These are phyloP conservation scores for Cicer pinnatifidum DNA, from an alignment of 306 rosid genomes.

Conservation along the genomic window DNA sequence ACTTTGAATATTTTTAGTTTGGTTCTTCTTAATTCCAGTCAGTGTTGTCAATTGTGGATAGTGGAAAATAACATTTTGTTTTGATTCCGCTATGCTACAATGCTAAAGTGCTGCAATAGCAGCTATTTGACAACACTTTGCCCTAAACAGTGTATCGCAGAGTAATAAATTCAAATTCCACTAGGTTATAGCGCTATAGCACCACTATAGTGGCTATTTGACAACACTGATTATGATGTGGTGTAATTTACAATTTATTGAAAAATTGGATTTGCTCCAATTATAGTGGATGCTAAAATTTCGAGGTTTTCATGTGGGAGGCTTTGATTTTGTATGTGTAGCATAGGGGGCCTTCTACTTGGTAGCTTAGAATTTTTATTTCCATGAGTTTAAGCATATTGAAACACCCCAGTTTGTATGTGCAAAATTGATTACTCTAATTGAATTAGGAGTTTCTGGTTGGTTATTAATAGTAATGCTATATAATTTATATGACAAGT, in stretches of 20 bases:
- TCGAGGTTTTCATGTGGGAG: neutral
- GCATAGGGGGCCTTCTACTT: slow-evolving; percentile 23
- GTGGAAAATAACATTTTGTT: no score
- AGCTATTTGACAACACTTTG: no score
- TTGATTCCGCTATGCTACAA: no score
- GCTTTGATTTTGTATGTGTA: slow-evolving; percentile 40
- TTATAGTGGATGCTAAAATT: slow-evolving; percentile 32
- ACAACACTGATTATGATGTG: slow-evolving; percentile 8
- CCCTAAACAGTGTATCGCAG: no score
- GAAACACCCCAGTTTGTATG: neutral
- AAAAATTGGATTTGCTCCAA: slow-evolving; percentile 23
- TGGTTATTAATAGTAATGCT: slow-evolving; percentile 7
- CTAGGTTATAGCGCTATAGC: no score
- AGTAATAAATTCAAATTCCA: no score
- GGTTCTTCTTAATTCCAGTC: slow-evolving; percentile 8
- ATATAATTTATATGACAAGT: neutral
- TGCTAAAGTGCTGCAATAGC: no score
- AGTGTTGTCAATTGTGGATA: no score
- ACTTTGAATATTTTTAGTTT: slow-evolving; percentile 27
- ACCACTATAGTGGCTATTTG: no score
- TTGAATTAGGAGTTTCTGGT: slow-evolving; percentile 17
- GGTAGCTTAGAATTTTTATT: slow-evolving; percentile 7
- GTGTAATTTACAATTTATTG: neutral
- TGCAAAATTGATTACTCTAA: neutral
- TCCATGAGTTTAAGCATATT: slow-evolving; percentile 25